phyloP scores from a whole-genome alignment of 2,329 filamentous ascomycete species.

The Nigrograna mackinnonii region DNA sequence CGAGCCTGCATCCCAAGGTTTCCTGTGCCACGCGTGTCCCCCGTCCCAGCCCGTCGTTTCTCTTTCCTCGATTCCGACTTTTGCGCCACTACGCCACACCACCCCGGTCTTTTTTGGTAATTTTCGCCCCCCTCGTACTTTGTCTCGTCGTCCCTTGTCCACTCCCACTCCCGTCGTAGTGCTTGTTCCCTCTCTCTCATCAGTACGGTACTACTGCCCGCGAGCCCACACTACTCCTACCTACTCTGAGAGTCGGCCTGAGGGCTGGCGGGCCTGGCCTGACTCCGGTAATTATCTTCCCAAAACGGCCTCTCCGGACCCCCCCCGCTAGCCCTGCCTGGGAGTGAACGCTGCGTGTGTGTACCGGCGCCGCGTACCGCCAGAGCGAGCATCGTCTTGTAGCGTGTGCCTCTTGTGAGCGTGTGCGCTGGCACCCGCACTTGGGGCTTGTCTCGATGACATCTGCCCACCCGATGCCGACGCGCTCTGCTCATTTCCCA shows the following conservation, averaged over 20 bases:
- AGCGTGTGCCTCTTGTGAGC: too few species aligned
- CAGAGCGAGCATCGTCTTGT: neutral
- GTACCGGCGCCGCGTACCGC: conserved; percentile 2
- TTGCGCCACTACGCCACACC: too few species aligned
- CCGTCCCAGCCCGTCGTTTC: conserved; percentile 36
- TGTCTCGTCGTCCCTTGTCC: too few species aligned
- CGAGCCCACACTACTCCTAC: too few species aligned
- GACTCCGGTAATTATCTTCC: conserved; percentile 31
- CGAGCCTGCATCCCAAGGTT: conserved; percentile 19
- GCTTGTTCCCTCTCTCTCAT: too few species aligned
- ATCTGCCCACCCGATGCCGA: conserved; percentile 17
- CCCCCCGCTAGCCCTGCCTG: neutral
- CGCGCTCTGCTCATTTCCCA: neutral
- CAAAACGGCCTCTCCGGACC: conserved; percentile 11
- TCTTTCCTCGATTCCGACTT: too few species aligned
- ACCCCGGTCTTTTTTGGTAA: too few species aligned
- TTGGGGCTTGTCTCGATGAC: conserved; percentile 5
- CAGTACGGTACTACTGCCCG: too few species aligned
- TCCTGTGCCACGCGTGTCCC: conserved; percentile 26
- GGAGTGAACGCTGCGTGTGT: conserved; percentile 13
- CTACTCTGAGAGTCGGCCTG: too few species aligned
- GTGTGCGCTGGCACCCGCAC: conserved; percentile 1
- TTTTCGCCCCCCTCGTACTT: too few species aligned
- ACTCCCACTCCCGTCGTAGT: too few species aligned
- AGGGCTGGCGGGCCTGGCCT: too few species aligned